A percentile compares a stretch with the other conserved stretches of the same genome.
Evolutionary conservation across 257 asterid species (phyloP).

Genomic region (Osmanthus fragrans): DNA sequence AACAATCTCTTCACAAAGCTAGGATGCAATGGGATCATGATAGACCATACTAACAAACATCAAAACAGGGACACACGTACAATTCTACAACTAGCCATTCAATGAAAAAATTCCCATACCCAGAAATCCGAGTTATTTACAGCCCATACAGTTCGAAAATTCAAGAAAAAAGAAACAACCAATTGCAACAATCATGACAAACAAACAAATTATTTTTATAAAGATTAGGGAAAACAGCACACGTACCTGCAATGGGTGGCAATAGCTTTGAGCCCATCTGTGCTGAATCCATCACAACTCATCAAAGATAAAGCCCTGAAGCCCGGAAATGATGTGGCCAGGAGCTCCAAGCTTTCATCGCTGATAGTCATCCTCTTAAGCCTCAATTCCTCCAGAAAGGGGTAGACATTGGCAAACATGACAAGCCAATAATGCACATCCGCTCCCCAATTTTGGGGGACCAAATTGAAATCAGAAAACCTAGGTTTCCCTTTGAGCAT

Average conservation of each 20-base stretch:
- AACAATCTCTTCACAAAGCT: background rate
- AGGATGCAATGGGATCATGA: background rate
- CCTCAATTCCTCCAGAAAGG: slow-evolving; percentile 65
- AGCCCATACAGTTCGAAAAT: background rate
- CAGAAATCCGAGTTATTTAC: background rate
- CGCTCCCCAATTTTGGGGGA: slow-evolving; percentile 68
- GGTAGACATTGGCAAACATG: slow-evolving; percentile 52
- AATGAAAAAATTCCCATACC: background rate
- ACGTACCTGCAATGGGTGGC: slow-evolving; percentile 74
- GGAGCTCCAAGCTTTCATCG: slow-evolving; percentile 62
- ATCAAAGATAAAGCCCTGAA: slow-evolving; percentile 72
- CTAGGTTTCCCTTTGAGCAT: slow-evolving; percentile 60
- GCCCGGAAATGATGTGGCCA: slow-evolving; percentile 64
- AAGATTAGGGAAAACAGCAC: background rate
- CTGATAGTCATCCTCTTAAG: slow-evolving; percentile 58
- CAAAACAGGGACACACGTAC: background rate
- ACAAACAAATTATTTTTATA: background rate
- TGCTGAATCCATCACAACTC: slow-evolving; percentile 83
- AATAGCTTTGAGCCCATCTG: slow-evolving; percentile 66
- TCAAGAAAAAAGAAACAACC: background rate
- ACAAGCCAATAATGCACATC: slow-evolving; percentile 56
- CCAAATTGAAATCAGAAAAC: slow-evolving; percentile 63
- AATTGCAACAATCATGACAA: slow-evolving; percentile 4
- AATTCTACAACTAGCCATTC: background rate
- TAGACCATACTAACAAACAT: background rate